A percentile compares a stretch with the other conserved stretches of the same genome.
Evolutionary conservation across 352 stramenopile species (phyloP).

Genomic region (Peronosclerospora sorghi): DNA sequence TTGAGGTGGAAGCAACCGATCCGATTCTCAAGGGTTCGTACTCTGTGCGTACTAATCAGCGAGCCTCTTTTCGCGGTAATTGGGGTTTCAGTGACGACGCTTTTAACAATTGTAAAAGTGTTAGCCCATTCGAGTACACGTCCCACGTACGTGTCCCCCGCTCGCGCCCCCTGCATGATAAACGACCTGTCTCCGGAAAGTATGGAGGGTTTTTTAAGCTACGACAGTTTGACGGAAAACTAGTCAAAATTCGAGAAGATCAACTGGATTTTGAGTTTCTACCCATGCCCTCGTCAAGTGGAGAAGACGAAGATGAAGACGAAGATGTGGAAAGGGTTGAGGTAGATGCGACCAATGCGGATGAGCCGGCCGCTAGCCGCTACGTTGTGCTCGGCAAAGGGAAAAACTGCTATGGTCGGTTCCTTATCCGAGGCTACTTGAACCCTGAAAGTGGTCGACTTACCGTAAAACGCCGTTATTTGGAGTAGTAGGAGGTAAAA

Average conservation of each 20-base stretch:
- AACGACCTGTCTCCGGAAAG: conserved; percentile 48
- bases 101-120: conserved; percentile 21
- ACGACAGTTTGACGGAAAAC: conserved; percentile 48
- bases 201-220: conserved; percentile 68
- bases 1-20: conserved; percentile 29
- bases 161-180: conserved; percentile 25
- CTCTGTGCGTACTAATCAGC: conserved; percentile 24
- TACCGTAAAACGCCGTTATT: conserved; percentile 44
- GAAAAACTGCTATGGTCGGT: conserved; percentile 53
- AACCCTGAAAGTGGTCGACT: conserved; percentile 35
- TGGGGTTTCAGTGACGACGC: conserved; percentile 62
- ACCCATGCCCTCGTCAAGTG: conserved; percentile 22
- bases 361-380: conserved; percentile 16
- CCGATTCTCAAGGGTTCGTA: conserved; percentile 55
- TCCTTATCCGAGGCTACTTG: conserved; percentile 56
- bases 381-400: conserved; percentile 61
- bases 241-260: conserved; percentile 47
- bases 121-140: conserved; percentile 65
- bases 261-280: conserved; percentile 59
- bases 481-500: conserved; percentile 17
- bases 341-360: conserved; percentile 15
- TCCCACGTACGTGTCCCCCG: conserved; percentile 26
- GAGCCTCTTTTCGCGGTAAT: conserved; percentile 36
- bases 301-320: conserved; percentile 16
- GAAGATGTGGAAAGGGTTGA: conserved; percentile 6